Conservation (phyloP, 805 yeast species). For the Pichia nakasei region DNA sequence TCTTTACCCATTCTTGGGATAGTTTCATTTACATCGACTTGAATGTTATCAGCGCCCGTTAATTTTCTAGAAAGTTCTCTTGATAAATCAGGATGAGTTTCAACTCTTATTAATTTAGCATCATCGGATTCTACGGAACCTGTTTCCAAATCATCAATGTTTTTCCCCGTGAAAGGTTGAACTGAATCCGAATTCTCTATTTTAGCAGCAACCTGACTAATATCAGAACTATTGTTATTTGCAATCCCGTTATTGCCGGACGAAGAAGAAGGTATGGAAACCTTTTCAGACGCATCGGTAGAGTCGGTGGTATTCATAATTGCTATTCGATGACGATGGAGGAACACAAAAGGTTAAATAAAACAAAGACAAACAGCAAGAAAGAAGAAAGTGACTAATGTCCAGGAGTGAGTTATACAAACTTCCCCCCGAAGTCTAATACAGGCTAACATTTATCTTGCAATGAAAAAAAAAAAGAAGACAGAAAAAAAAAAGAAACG, state of each 20-base stretch:
- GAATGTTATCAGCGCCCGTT: slow-evolving; percentile 31
- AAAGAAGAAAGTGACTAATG: too few species aligned
- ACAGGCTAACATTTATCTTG: too few species aligned
- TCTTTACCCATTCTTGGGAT: slow-evolving; percentile 60
- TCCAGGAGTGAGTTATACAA: too few species aligned
- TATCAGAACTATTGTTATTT: background rate
- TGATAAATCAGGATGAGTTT: slow-evolving; percentile 14
- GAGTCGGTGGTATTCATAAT: background rate
- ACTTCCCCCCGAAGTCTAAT: too few species aligned
- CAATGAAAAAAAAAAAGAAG: too few species aligned
- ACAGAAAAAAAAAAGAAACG: too few species aligned
- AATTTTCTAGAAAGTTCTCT: slow-evolving; percentile 31
- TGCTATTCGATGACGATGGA: background rate
- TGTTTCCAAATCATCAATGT: background rate
- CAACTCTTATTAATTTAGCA: slow-evolving; percentile 8
- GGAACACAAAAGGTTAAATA: background rate
- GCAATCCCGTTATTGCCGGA: background rate
- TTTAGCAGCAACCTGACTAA: background rate
- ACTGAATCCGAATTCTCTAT: background rate
- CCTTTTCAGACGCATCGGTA: background rate
- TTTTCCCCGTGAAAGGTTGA: background rate
- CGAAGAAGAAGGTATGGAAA: background rate
- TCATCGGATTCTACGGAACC: slow-evolving; percentile 2
- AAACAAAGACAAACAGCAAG: background rate
- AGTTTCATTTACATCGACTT: slow-evolving; percentile 26